These are phyloP conservation scores for Aspergillus sclerotioniger DNA, from an alignment of 495 filamentous ascomycete species.

Conservation along the genomic window DNA sequence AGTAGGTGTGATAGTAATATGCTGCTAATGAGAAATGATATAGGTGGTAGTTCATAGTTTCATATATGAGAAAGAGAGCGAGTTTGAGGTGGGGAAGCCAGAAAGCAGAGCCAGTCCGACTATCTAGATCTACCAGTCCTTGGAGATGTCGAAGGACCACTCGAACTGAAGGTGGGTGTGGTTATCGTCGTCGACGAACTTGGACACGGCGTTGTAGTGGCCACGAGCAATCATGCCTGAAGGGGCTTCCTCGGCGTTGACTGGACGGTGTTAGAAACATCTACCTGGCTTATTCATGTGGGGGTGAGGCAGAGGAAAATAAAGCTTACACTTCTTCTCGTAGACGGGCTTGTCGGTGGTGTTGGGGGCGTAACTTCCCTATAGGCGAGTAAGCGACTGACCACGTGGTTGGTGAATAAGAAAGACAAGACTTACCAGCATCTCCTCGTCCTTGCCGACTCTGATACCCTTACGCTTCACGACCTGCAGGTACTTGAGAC, in stretches of 20 bases:
- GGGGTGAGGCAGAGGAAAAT: not conserved
- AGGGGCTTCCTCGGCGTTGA: constrained; percentile 85
- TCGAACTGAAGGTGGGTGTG: constrained; percentile 83
- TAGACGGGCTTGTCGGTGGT: constrained; percentile 79
- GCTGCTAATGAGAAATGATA: constrained; percentile 5
- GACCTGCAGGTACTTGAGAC: constrained; percentile 90
- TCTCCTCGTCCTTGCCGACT: constrained; percentile 88
- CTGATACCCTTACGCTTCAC: constrained; percentile 83
- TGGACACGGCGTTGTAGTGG: constrained; percentile 78
- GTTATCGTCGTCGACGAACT: constrained; percentile 90
- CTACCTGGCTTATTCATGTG: too few species aligned
- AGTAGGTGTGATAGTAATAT: not conserved
- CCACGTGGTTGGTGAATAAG: not conserved
- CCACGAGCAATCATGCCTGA: constrained; percentile 84
- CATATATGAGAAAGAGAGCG: not conserved
- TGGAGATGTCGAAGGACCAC: constrained; percentile 92
- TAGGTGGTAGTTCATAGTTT: not conserved
- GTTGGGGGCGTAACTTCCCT: constrained; percentile 88
- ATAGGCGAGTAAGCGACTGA: not conserved
- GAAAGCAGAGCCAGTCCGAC: not conserved
- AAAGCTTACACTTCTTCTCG: constrained; percentile 79
- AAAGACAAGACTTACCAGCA: constrained; percentile 68
- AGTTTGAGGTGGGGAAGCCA: not conserved
- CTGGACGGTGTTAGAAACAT: constrained; percentile 39
- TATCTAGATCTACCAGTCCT: constrained; percentile 66